Evolutionary conservation across 1,284 basidiomycete species (phyloP).

Genomic region (Mycena sp.): DNA sequence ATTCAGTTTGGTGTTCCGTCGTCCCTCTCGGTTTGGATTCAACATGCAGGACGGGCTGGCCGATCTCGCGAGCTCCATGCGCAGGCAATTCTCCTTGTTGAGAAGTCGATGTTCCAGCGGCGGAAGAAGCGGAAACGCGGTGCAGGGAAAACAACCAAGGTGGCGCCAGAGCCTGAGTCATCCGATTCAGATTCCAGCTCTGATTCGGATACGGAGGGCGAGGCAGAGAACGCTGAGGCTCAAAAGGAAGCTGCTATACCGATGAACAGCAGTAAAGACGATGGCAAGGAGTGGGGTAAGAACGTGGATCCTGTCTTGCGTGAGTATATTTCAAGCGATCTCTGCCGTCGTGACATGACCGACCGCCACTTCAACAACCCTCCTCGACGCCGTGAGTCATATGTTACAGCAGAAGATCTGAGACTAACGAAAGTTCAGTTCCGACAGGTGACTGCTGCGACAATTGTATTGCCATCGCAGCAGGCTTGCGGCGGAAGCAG

Average conservation of each 20-base stretch:
- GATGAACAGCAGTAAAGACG: background rate
- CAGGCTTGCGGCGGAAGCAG: too few relatives aligned
- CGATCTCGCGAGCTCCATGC: constrained; percentile 31
- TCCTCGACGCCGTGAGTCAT: constrained; percentile 6
- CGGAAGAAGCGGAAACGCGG: background rate
- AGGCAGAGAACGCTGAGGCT: too few relatives aligned
- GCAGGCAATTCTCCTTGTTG: constrained; percentile 39
- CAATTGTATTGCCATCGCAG: constrained; percentile 20
- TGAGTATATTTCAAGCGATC: constrained; percentile 31
- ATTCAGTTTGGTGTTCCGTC: constrained; percentile 42
- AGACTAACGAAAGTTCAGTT: background rate
- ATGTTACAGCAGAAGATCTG: background rate
- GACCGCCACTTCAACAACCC: constrained; percentile 36
- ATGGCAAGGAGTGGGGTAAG: constrained; percentile 28
- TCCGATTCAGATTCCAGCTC: background rate
- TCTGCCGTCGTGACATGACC: constrained; percentile 32
- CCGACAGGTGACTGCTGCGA: constrained; percentile 38
- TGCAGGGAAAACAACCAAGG: background rate
- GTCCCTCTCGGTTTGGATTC: constrained; percentile 42
- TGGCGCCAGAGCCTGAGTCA: background rate
- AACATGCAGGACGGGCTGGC: constrained; percentile 43
- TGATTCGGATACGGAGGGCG: background rate
- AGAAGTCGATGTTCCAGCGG: constrained; percentile 40
- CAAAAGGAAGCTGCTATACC: too few relatives aligned
- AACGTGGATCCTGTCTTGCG: constrained; percentile 35